These are phyloP conservation scores for Marasmius tenuissimus DNA, from an alignment of 1,284 basidiomycete species.

Conservation along the genomic window DNA sequence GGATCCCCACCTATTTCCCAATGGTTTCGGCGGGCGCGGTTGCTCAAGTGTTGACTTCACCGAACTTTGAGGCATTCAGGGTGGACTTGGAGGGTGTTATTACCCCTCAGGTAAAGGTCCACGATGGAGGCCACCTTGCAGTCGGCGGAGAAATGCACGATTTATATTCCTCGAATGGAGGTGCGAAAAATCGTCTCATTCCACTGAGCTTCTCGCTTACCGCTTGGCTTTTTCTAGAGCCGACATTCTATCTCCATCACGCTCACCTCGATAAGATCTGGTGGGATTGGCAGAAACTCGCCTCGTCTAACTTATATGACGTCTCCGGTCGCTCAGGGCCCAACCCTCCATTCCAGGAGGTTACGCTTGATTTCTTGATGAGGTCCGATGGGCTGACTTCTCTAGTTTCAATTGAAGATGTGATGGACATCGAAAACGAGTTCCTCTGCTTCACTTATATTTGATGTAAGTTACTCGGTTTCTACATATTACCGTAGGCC, in stretches of 20 bases:
- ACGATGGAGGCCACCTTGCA: conserved; percentile 33
- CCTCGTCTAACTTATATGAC: conserved; percentile 2
- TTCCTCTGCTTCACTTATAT: conserved; percentile 1
- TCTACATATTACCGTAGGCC: too few relatives aligned
- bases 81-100: conserved; percentile 30
- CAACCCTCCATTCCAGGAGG: not conserved
- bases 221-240: conserved; percentile 1
- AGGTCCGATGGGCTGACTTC: conserved; percentile 18
- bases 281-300: conserved; percentile 15
- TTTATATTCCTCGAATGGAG: conserved; percentile 34
- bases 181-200: conserved; percentile 17
- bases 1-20: conserved; percentile 20
- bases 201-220: conserved; percentile 4
- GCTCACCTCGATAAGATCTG: conserved; percentile 17
- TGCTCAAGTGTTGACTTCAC: conserved; percentile 18
- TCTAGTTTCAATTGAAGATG: conserved; percentile 21
- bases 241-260: conserved; percentile 11
- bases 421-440: conserved; percentile 24
- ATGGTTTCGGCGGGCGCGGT: conserved; percentile 24
- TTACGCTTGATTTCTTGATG: conserved; percentile 22
- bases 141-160: conserved; percentile 37
- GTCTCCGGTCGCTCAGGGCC: conserved; percentile 11
- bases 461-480: not conserved
- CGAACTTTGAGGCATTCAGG: conserved; percentile 32
- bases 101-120: conserved; percentile 5